Base-by-base conservation (phyloP, 2,329 filamentous ascomycete species). In the Pseudogymnoascus destructans region DNA sequence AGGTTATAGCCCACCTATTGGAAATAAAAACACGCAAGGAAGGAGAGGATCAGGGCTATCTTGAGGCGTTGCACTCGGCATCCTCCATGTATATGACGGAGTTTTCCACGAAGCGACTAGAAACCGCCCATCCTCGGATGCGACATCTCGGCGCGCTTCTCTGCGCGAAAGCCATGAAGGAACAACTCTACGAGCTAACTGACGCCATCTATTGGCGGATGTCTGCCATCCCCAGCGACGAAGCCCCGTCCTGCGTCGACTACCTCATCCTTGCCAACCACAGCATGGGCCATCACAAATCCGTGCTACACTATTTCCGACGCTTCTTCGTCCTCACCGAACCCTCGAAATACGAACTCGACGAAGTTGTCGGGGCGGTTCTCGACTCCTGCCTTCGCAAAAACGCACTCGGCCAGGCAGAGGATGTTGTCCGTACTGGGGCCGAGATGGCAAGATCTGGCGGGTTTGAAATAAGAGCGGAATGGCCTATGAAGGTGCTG, bases 401-500 rank as follows among this genome's bases (percentile, higher is more conserved):
- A 42, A 21, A 57, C 5, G 57, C 59, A 9, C 58, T 64, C n/a
- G 56, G 60, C 9, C 25, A 62, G 25, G 62, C 63, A 15, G 66
- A 69, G 57, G 42, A 65, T 38, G 38, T 65, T 46, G 58, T 70
- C 49, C 30, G 42, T 36, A 49, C 60, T 25, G 62, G 60, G 17
- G 46, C 58, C 6, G 38, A 59, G 32, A 64, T 67, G 57, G 66
- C 64, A 5, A 23, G 65, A 33, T 19, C 27, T n/a, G 54, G 59
- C 23, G 57, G 60, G 6, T 58, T 66, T 5, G 15, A n/a, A 15
- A 57, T 57, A 17, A 60, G 65, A 4, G 65, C 64, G 6, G 66
- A 63, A 3, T 64, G 63, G 58, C 55, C 67, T 30, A 60, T 67
- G 3, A 64, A 61, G 30, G 30, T 70, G 11, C 58, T 70, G 19